phyloP scores from a whole-genome alignment of 805 yeast genomes.

The Saturnispora silvae region DNA sequence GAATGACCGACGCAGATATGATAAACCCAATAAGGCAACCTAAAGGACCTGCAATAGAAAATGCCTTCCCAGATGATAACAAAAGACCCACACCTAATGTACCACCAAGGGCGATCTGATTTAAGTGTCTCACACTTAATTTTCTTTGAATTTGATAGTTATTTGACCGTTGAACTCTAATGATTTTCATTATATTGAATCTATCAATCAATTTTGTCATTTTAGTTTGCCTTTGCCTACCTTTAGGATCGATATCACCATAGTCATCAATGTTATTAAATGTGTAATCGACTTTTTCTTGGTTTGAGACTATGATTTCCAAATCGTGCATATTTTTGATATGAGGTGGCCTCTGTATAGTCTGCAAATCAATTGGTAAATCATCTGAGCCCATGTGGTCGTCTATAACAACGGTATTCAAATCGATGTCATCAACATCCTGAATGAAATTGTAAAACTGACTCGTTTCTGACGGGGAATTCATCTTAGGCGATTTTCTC shows the following conservation, averaged over 20 bases:
- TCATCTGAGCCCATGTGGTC: constrained; percentile 21
- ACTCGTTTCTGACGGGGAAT: neutral
- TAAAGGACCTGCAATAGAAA: constrained; percentile 65
- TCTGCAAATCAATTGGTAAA: constrained; percentile 22
- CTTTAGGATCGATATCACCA: constrained; percentile 10
- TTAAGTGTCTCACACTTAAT: constrained; percentile 55
- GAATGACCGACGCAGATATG: constrained; percentile 53
- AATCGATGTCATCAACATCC: constrained; percentile 4
- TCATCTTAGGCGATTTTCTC: neutral
- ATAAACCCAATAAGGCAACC: constrained; percentile 62
- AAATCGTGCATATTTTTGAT: constrained; percentile 10
- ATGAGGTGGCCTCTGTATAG: constrained; percentile 4
- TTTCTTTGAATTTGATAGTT: constrained; percentile 40
- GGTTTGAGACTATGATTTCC: constrained; percentile 23
- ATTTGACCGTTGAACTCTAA: constrained; percentile 13
- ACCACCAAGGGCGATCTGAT: constrained; percentile 72
- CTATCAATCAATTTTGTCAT: constrained; percentile 3
- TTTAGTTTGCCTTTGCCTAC: neutral
- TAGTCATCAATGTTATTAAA: constrained; percentile 16
- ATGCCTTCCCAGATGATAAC: constrained; percentile 61
- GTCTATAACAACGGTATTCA: constrained; percentile 21
- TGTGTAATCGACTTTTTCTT: constrained; percentile 23
- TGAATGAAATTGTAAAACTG: constrained; percentile 5
- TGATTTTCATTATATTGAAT: constrained; percentile 9
- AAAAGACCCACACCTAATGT: constrained; percentile 70